A percentile compares a stretch with the other conserved stretches of the same genome.
Evolutionary conservation across 495 filamentous ascomycete genomes (phyloP).

Genomic region (Tetracladium marchalianum): DNA sequence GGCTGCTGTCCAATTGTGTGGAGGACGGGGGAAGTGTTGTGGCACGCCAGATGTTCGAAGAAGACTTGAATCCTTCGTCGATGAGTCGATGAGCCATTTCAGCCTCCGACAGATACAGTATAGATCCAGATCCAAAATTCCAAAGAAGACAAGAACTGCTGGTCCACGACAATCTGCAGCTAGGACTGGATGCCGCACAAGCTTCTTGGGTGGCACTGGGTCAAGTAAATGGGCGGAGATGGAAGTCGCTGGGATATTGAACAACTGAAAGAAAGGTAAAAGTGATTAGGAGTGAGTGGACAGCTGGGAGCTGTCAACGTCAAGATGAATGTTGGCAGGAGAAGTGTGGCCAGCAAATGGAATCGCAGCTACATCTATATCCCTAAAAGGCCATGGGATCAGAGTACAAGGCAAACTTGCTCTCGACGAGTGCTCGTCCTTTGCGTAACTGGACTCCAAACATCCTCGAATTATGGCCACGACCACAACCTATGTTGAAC

Average conservation of each 20-base stretch:
- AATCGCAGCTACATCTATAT: not conserved
- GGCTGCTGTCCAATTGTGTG: not conserved
- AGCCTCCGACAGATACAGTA: conserved; percentile 16
- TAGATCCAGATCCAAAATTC: not conserved
- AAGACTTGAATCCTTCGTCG: not conserved
- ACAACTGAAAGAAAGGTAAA: too few species aligned
- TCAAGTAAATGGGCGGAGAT: not conserved
- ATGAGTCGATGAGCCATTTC: conserved; percentile 9
- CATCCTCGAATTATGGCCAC: not conserved
- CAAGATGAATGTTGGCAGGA: not conserved
- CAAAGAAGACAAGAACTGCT: not conserved
- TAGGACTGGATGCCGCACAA: not conserved
- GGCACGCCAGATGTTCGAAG: conserved; percentile 8
- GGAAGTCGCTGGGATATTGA: not conserved
- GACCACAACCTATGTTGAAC: not conserved
- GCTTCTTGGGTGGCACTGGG: conserved; percentile 5
- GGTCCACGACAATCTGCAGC: not conserved
- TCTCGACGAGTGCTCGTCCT: not conserved
- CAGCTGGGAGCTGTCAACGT: too few species aligned
- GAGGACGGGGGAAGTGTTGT: conserved; percentile 3
- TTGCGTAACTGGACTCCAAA: not conserved
- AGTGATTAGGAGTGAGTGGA: too few species aligned
- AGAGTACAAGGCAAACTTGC: not conserved
- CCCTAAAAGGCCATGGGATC: not conserved
- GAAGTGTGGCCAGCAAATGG: not conserved